Conservation (phyloP, 1,139 yeast species). For the Protomyces macrosporus region DNA sequence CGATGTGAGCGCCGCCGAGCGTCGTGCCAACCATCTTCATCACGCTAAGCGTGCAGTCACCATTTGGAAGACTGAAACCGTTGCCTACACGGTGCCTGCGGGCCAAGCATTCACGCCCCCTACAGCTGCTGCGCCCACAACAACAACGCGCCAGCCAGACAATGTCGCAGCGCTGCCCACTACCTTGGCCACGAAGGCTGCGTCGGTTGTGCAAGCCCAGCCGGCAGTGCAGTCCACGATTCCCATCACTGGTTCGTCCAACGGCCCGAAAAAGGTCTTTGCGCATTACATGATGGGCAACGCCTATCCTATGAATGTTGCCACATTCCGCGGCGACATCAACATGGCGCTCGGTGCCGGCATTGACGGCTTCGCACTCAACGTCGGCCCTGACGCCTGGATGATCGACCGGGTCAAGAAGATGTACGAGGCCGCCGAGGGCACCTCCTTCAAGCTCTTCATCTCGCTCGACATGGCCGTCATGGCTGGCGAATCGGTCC, state of each 20-base stretch:
- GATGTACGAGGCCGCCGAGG: constrained; percentile 27
- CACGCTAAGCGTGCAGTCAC: constrained; percentile 20
- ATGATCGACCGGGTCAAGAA: constrained; percentile 21
- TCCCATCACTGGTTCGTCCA: background rate
- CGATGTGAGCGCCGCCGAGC: constrained; percentile 3
- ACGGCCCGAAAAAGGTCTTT: constrained; percentile 27
- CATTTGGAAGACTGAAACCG: constrained; percentile 21
- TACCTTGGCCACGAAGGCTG: constrained; percentile 14
- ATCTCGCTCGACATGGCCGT: constrained; percentile 29
- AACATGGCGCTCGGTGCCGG: constrained; percentile 26
- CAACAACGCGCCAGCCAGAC: background rate
- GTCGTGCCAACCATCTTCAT: constrained; percentile 10
- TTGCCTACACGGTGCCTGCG: constrained; percentile 17
- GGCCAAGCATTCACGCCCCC: constrained; percentile 1
- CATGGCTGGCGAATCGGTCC: constrained; percentile 22
- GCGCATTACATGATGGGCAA: constrained; percentile 32
- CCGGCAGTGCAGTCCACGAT: background rate
- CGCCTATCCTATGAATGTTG: constrained; percentile 19
- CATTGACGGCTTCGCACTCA: constrained; percentile 30
- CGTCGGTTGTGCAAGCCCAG: background rate
- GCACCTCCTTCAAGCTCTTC: constrained; percentile 26
- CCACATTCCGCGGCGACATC: constrained; percentile 27
- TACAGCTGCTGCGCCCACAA: background rate
- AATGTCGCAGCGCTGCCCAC: background rate
- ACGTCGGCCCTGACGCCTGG: constrained; percentile 29